A percentile compares a stretch with the other conserved stretches of the same genome.
Conservation (phyloP, 1,284 basidiomycete species). For the Apiotrichum montevideense region DNA sequence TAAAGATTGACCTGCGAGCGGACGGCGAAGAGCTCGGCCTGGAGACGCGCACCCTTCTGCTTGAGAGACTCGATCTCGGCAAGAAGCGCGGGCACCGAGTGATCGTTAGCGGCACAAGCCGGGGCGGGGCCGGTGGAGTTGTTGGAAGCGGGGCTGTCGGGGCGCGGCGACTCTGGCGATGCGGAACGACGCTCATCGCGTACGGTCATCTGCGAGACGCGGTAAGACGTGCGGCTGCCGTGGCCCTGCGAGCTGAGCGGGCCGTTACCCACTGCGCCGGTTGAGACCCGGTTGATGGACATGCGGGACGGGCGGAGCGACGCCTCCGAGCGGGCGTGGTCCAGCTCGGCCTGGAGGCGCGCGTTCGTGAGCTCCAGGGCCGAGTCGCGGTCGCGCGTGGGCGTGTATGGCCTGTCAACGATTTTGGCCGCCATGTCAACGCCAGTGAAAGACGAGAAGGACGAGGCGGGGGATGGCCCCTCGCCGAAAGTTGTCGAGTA, state of each 20-base stretch:
- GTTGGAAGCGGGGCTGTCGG: background rate
- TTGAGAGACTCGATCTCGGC: conserved; percentile 10
- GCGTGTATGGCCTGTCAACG: background rate
- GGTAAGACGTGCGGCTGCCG: background rate
- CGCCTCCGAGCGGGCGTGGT: background rate
- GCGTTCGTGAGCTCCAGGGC: background rate
- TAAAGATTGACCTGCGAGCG: conserved; percentile 5
- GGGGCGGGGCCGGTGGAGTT: background rate
- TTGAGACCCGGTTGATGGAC: background rate
- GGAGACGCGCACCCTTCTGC: background rate
- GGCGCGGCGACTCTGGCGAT: background rate
- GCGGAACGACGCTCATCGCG: conserved; percentile 1
- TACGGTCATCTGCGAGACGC: background rate
- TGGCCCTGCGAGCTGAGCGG: background rate
- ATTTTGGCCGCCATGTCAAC: background rate
- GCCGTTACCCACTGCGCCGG: background rate
- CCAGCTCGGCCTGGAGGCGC: background rate
- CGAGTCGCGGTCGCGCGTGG: background rate
- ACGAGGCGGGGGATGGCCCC: background rate
- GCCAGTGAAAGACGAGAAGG: background rate
- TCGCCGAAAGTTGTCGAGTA: background rate
- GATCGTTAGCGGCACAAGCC: background rate
- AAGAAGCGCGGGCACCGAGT: conserved; percentile 3
- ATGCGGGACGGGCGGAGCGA: background rate
- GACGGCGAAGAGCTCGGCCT: conserved; percentile 4